Evolutionary conservation across 2,329 filamentous ascomycete genomes (phyloP), one percentile per base, ranked within the genome.

Genomic region (Annulohypoxylon truncatum): DNA sequence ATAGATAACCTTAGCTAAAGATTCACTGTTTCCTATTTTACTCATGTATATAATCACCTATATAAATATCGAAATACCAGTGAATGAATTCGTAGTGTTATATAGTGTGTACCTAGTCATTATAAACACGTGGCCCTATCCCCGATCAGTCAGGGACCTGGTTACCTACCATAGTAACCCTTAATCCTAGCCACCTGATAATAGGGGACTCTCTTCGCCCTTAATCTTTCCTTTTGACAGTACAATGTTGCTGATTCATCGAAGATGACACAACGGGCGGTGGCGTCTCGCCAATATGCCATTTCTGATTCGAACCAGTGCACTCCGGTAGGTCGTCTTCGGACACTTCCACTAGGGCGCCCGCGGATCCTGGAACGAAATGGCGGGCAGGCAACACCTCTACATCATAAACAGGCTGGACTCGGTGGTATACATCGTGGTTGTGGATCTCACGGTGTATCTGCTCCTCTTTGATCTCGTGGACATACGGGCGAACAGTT

Each of bases 361-460:
- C 70, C 9, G 69, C 24, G 8, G 62, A 38, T 7, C 65, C 73
- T 1, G 60, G 67, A 2, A 77, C 64, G 50, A 75, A 77, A 59
- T 80, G 78, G 0, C 73, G 73, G 2, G 77, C 70, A 3, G 78
- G 76, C 15, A 77, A 68, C 6, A 79, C 61, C 60, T 79, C 75
- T 10, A 77, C 54, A 2, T 76, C 77, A 26, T 70, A 71, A 47
- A 80, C 68, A 2, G 77, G 78, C 38, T 77, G 77, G 2, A 76
- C 69, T 20, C 72, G 71, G 26, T 75, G 75, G 53, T 75, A 76
- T 35, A 77, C 72, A 48, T 79, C 75, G 61, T 79, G 71, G 7
- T 72, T 68, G 50, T 79, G 77, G 58, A 78, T 76, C 5, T 79
- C 75, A n/a, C 77, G 75, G 10, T 74, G 60, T 50, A 78, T 73